Conservation (phyloP, 140 eudicot genomes). For the Ambrosia hybrid region DNA sequence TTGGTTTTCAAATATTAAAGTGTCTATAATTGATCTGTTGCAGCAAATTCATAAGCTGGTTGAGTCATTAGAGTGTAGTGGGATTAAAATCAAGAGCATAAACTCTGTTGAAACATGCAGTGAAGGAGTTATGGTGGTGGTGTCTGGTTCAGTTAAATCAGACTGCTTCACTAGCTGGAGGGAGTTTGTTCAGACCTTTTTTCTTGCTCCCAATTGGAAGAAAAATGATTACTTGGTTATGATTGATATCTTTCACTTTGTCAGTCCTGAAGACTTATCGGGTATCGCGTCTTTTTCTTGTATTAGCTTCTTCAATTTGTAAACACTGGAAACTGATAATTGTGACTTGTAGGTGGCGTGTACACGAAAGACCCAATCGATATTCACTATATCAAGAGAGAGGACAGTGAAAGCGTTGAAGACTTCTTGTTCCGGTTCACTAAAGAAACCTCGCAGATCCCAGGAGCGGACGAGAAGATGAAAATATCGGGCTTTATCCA, state of each 20-base stretch:
- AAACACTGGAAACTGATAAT: background rate
- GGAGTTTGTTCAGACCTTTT: too few species aligned
- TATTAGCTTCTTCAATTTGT: background rate
- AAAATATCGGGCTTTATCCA: background rate
- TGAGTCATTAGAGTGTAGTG: constrained; percentile 55
- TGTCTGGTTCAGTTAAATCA: constrained; percentile 71
- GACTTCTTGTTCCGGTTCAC: background rate
- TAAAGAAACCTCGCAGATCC: background rate
- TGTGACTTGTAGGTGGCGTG: background rate
- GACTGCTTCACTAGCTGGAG: constrained; percentile 48
- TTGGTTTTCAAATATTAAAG: too few species aligned
- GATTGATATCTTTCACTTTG: background rate
- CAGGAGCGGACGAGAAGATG: background rate
- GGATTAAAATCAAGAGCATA: constrained; percentile 70
- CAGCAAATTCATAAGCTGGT: constrained; percentile 76
- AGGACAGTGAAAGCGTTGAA: background rate
- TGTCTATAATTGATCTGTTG: constrained; percentile 21
- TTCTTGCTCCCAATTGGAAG: constrained; percentile 15
- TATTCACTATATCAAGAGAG: background rate
- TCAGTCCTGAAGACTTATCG: background rate
- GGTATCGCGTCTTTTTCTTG: background rate
- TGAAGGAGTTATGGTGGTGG: constrained; percentile 65
- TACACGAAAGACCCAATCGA: background rate
- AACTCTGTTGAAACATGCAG: constrained; percentile 69
- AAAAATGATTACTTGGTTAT: constrained; percentile 18